A percentile compares a stretch with the other conserved stretches of the same genome.
These are phyloP conservation scores for Lachancea sp. DNA, from an alignment of 805 yeast genomes.

Conservation along the genomic window DNA sequence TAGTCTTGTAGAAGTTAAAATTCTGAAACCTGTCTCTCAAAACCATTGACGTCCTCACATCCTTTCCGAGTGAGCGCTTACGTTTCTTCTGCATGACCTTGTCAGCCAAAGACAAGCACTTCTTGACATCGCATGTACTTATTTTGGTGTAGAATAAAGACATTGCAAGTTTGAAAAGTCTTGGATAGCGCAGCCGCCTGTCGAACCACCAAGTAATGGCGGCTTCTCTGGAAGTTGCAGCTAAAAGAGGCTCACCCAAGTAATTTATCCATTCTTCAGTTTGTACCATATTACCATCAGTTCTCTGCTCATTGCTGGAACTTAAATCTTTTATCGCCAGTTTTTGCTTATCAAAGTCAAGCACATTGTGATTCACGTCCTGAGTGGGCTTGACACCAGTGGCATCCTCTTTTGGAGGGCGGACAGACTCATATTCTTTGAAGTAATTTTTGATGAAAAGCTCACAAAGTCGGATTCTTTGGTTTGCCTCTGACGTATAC, in stretches of 20 bases:
- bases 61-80: slow-evolving; percentile 7
- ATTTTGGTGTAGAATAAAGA: slow-evolving; percentile 3
- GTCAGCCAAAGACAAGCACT: neutral
- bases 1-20: slow-evolving; percentile 1
- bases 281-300: neutral
- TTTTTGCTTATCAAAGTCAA: neutral
- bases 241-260: neutral
- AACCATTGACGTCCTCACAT: slow-evolving; percentile 1
- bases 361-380: neutral
- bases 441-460: slow-evolving; percentile 3
- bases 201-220: slow-evolving; percentile 6
- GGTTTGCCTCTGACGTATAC: neutral
- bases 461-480: neutral
- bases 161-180: slow-evolving; percentile 6
- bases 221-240: slow-evolving; percentile 1
- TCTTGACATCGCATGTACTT: neutral
- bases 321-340: neutral
- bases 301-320: neutral
- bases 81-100: slow-evolving; percentile 1
- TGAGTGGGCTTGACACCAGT: neutral
- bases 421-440: neutral
- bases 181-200: slow-evolving; percentile 1
- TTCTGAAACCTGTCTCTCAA: slow-evolving; percentile 4
- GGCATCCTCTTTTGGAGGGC: neutral
- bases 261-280: neutral